Conservation (phyloP, 306 rosid species). For the Dryas octopetala region DNA sequence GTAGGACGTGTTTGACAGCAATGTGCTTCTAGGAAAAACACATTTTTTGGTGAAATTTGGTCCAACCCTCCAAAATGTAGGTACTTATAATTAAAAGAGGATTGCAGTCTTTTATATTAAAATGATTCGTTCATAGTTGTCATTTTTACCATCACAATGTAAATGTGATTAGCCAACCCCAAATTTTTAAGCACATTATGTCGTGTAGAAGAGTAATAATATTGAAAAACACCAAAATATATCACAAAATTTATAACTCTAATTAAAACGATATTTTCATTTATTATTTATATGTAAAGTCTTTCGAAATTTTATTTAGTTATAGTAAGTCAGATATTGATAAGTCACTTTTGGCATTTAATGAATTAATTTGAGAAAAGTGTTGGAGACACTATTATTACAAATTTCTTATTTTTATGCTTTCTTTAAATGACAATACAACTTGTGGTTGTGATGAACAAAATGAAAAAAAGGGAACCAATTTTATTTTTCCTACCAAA, state of each 20-base stretch:
- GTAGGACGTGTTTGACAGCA: constrained; percentile 20
- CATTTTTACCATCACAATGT: not conserved
- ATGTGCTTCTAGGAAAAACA: rapidly evolving
- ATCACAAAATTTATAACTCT: no score
- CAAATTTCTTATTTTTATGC: not conserved
- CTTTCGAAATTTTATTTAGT: no score
- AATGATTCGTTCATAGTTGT: not conserved
- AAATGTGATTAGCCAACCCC: no score
- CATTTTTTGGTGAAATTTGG: not conserved
- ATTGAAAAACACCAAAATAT: no score
- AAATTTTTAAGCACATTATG: not conserved
- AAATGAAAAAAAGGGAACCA: not conserved
- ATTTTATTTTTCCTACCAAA: no score
- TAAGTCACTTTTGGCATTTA: no score
- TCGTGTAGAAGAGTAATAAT: not conserved
- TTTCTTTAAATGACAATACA: no score
- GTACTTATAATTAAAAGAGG: not conserved
- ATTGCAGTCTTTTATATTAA: not conserved
- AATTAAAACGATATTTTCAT: no score
- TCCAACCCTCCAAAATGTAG: not conserved
- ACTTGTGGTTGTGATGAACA: not conserved
- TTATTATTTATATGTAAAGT: no score
- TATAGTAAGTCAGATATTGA: no score
- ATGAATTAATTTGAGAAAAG: no score
- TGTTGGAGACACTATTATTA: no score